phyloP scores from a whole-genome alignment of 345 rosid species.

The Lepidium sativum region DNA sequence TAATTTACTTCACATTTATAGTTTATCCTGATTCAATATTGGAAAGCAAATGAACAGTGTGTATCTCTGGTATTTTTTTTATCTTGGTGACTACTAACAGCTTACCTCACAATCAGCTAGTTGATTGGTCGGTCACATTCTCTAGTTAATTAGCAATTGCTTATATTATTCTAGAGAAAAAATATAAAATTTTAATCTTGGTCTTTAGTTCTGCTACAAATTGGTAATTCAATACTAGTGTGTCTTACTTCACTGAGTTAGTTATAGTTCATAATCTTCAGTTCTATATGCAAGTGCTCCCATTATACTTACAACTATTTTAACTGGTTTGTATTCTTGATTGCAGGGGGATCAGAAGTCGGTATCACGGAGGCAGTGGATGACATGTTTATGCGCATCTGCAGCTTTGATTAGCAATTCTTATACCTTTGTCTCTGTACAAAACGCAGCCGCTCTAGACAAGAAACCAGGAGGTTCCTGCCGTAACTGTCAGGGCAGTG shows the following conservation, averaged over 20 bases:
- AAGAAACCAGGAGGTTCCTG: constrained; percentile 63
- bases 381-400: constrained; percentile 62
- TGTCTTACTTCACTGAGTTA: background rate
- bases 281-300: background rate
- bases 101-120: background rate
- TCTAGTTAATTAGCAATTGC: background rate
- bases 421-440: constrained; percentile 33
- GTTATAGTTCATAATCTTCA: background rate
- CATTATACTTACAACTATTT: background rate
- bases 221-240: background rate
- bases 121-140: background rate
- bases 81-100: background rate
- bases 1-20: too few species aligned
- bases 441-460: constrained; percentile 38
- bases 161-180: background rate
- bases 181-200: background rate
- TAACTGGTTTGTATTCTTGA: background rate
- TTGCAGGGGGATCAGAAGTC: constrained; percentile 36
- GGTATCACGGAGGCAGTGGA: constrained; percentile 59
- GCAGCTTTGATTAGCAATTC: constrained; percentile 42
- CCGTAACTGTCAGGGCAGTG: constrained; percentile 75
- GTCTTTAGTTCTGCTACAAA: background rate
- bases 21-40: background rate
- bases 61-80: background rate
- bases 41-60: background rate